Conservation (phyloP, 352 stramenopile species). For the Blastocystis sp. region DNA sequence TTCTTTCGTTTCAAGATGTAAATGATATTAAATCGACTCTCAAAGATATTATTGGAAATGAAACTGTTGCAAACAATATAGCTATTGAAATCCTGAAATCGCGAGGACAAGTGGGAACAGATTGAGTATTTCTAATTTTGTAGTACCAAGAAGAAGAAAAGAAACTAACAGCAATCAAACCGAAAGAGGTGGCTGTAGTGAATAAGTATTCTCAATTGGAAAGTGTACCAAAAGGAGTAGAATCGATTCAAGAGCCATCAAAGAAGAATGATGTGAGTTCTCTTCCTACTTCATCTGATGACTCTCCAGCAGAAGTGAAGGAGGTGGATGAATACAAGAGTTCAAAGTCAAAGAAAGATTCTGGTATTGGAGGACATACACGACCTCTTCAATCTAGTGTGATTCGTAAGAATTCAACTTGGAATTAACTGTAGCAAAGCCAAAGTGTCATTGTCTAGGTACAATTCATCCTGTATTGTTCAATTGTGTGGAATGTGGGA, state of each 20-base stretch:
- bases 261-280: not conserved
- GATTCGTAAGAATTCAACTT: not conserved
- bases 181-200: not conserved
- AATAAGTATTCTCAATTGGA: not conserved
- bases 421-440: not conserved
- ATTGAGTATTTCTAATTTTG: not conserved
- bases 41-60: conserved; percentile 58
- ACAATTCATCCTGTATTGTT: conserved; percentile 41
- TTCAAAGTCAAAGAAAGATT: conserved; percentile 18
- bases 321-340: not conserved
- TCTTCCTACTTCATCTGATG: not conserved
- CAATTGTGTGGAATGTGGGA: conserved; percentile 42
- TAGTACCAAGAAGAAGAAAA: not conserved
- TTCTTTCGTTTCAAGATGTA: conserved; percentile 52
- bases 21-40: conserved; percentile 28
- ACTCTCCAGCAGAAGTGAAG: not conserved
- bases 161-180: conserved; percentile 8
- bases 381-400: conserved; percentile 2
- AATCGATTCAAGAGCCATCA: not conserved
- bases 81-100: conserved; percentile 58
- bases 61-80: conserved; percentile 41
- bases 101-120: not conserved
- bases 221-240: not conserved
- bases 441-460: conserved; percentile 33
- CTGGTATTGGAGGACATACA: not conserved